phyloP scores from a whole-genome alignment of 2,329 filamentous ascomycete genomes.

The Macroventuria anomochaeta region DNA sequence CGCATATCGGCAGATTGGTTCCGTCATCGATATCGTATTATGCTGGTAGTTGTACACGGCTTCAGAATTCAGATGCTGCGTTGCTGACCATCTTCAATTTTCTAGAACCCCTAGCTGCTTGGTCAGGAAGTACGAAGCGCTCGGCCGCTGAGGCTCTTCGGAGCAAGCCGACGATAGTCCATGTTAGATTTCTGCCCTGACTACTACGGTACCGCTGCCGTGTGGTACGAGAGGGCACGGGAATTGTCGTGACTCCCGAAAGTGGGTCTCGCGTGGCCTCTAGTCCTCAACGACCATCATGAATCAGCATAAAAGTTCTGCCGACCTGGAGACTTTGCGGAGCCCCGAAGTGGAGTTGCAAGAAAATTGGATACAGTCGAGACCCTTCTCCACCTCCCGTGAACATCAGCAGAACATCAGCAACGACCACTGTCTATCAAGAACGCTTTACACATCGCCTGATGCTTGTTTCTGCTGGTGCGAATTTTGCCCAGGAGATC shows the following conservation, averaged over 20 bases:
- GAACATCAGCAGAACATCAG: not conserved
- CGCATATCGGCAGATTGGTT: not conserved
- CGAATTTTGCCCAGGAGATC: not conserved
- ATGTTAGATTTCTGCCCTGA: not conserved
- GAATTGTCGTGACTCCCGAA: not conserved
- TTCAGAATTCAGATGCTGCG: not conserved
- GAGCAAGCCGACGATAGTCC: not conserved
- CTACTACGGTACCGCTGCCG: not conserved
- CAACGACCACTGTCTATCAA: not conserved
- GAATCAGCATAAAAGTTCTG: not conserved
- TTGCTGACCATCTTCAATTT: not conserved
- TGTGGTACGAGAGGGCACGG: not conserved
- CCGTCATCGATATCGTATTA: not conserved
- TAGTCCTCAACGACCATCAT: not conserved
- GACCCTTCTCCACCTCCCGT: not conserved
- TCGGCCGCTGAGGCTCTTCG: not conserved
- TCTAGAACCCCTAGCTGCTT: not conserved
- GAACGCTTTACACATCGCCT: not conserved
- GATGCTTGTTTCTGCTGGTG: not conserved
- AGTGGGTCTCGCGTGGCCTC: slow-evolving; percentile 6
- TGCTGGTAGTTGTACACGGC: not conserved
- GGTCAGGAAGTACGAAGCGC: not conserved
- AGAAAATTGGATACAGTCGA: not conserved
- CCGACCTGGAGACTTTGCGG: slow-evolving; percentile 3
- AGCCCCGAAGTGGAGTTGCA: not conserved